Evolutionary conservation across 352 stramenopile species (phyloP), one percentile per base, ranked within the genome.

Genomic region (Phytopythium litorale): DNA sequence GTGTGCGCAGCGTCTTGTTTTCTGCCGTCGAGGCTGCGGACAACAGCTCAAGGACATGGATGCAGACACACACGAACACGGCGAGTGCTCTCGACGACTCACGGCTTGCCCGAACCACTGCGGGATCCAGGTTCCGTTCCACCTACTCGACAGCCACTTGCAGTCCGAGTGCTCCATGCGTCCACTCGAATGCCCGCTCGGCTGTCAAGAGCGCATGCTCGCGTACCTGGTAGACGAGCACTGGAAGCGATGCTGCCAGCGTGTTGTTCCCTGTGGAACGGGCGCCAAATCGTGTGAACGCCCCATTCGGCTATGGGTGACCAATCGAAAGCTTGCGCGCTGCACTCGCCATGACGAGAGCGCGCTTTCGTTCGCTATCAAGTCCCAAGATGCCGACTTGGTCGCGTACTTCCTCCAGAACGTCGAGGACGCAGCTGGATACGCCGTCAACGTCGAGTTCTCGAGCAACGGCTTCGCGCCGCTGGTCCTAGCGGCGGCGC

Each of bases 231-330:
- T 72, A n/a, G 71, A 84, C 21, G 59, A 67, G 6, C 85, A 94
- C 60, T 79, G 72, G 71, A 75, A 72, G 35, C 76, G 83, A 9
- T 94, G 85, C 61, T 68, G 72, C 4, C 83, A 94, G 62, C 81
- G 81, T 18, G 57, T 91, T 40, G 76, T 84, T 19, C 64, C 67
- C 1, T 94, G 82, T 49, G 85, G 85, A 25, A 72, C 76, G 0
- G 81, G 85, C 9, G 62, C 71, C 11, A 80, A 75, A 25, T 49
- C 64, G 7, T 94, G 85, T 46, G 67, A 64, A 21, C 67, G 85
- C 11, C 85, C 85, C 1, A 80, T 94, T 42, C 71, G 74, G 4
- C 62, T 89, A 2, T 94, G 85, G 85, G 63, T 85, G n/a, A 21
- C 67, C 1, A 49, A 60, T 0, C 62, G 69, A 0, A 67, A 63